Base-by-base conservation (phyloP, 768 basidiomycete species). In the Mycena haematopus region DNA sequence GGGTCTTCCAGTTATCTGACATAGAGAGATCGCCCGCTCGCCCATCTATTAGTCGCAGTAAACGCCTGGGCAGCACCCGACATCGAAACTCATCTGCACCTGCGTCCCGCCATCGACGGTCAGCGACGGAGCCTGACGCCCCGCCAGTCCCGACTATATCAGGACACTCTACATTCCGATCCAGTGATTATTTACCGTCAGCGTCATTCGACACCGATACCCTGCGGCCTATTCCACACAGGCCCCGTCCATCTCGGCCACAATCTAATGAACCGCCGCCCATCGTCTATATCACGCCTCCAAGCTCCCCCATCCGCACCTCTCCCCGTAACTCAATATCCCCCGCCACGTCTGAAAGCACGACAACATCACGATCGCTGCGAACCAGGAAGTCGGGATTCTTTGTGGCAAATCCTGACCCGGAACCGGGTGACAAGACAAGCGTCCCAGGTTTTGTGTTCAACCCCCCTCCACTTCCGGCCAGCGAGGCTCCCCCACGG, bases 1-100 rank as follows among this genome's bases (percentile, higher is more conserved):
- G 90, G 89, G 63, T 55, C 22, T 74, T 73, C 35, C 52, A 69
- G 1, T 66, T 63, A n/a, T 54, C 55, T 17, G 68, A 72, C 46
- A 66, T 67, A 42, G 68, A 72, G 56, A 56, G 65, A 47, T 31
- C 55, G 9, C 2, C 47, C 24, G 29, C 36, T 44, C 61, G 50
- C 44, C 29, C 14, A 11, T 57, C 47, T 36, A 46, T 8, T 8
- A 21, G 47, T 21, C 60, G 27, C 13, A 60, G 33, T 27, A 52
- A 47, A 36, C 24, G 56, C 29, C 58, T 47, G 46, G 17, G 33
- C 22, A 57, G 52, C 38, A 35, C 6, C 24, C 31, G 59, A 45
- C 51, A 67, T 15, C 62, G 66, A 29, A 67, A 63, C 62, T 67
- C 66, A 8, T 67, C 66, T 55, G 66, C 42, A 24, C 66, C 66